Percentiles rank a stretch among this genome's conserved stretches.
phyloP scores from a whole-genome alignment of 768 basidiomycete species.

The Fomitopsis serialis region DNA sequence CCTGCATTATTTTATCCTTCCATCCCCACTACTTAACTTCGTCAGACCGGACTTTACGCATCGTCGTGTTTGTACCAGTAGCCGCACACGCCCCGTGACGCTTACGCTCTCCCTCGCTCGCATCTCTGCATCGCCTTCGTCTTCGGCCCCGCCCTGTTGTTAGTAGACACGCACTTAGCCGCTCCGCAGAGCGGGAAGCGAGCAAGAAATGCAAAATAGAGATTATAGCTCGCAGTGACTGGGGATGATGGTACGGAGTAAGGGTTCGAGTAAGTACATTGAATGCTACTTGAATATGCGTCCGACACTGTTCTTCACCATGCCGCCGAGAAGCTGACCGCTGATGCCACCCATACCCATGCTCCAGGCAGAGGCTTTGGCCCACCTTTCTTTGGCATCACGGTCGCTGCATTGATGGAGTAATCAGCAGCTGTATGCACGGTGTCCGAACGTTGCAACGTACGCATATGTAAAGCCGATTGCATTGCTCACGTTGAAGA shows the following conservation, averaged over 20 bases:
- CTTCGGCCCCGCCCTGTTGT: conserved; percentile 6
- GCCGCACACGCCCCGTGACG: not conserved
- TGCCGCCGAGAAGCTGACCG: conserved; percentile 76
- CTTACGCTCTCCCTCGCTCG: not conserved
- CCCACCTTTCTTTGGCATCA: conserved; percentile 92
- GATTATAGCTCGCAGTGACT: not conserved
- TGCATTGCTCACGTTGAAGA: conserved; percentile 96
- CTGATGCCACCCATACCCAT: conserved; percentile 78
- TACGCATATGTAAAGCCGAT: conserved; percentile 95
- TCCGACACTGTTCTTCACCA: conserved; percentile 78
- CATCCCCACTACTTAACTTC: conserved; percentile 4
- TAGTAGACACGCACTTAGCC: conserved; percentile 13
- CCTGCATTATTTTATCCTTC: conserved; percentile 1
- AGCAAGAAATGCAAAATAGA: conserved; percentile 11
- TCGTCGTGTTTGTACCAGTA: conserved; percentile 10
- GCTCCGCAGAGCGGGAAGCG: conserved; percentile 23
- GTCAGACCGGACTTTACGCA: conserved; percentile 13
- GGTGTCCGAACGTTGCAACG: too few relatives aligned
- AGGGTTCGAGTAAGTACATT: not conserved
- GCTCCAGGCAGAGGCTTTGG: conserved; percentile 68
- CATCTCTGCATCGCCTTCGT: conserved; percentile 8
- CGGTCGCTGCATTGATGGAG: conserved; percentile 53
- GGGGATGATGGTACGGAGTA: conserved; percentile 2
- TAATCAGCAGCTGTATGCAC: too few relatives aligned
- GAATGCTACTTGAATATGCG: conserved; percentile 66